Percentiles rank a stretch among this genome's conserved stretches.
phyloP scores from a whole-genome alignment of 352 stramenopile genomes.

The Pythium pyrilobum region DNA sequence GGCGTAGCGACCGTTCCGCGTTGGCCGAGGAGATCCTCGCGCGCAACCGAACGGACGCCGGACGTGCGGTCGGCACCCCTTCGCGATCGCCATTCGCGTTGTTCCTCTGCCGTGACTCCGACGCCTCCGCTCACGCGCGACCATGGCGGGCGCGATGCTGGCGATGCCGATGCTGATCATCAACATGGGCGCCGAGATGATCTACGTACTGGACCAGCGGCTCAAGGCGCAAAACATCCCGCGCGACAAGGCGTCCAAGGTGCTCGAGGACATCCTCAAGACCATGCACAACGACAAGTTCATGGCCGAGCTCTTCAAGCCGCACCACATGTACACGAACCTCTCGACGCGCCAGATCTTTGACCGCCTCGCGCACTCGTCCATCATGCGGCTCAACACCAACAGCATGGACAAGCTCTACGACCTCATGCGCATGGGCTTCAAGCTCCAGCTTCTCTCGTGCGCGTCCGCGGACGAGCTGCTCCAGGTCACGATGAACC shows the following conservation, averaged over 20 bases:
- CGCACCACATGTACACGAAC: conserved; percentile 90
- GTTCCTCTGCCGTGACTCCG: too few species aligned
- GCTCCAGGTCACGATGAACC: conserved; percentile 88
- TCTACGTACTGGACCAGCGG: conserved; percentile 91
- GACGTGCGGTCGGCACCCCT: too few species aligned
- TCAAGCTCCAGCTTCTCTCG: conserved; percentile 89
- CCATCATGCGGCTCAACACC: conserved; percentile 92
- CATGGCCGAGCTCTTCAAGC: conserved; percentile 90
- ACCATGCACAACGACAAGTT: conserved; percentile 92
- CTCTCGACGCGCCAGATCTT: conserved; percentile 89
- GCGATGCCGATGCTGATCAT: conserved; percentile 91
- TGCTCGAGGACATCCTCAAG: conserved; percentile 90
- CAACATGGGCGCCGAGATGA: conserved; percentile 94
- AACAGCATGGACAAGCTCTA: conserved; percentile 95
- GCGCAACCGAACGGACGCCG: too few species aligned
- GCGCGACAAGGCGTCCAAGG: conserved; percentile 87
- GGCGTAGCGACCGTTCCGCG: too few species aligned
- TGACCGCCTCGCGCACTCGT: conserved; percentile 89
- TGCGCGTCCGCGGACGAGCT: conserved; percentile 81
- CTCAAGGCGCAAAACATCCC: conserved; percentile 89
- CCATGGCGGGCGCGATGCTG: conserved; percentile 66
- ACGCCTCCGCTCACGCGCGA: too few species aligned
- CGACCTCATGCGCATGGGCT: conserved; percentile 94
- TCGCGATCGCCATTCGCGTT: background rate
- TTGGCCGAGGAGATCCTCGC: too few species aligned